Conservation (phyloP, 2,329 filamentous ascomycete species). For the Cordyceps farinosa region DNA sequence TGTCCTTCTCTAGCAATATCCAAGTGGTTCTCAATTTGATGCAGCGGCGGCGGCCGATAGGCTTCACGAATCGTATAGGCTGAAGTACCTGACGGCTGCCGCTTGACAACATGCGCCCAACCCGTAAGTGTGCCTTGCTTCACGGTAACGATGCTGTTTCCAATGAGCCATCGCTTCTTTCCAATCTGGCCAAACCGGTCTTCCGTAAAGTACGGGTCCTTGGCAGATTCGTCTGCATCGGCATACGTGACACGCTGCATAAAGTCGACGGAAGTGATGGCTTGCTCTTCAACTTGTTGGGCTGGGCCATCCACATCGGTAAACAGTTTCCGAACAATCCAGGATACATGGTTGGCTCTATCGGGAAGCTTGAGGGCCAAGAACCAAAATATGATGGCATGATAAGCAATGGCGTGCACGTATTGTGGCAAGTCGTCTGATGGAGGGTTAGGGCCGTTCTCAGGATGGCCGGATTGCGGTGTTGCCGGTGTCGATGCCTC, state of each 20-base stretch:
- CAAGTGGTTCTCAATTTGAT: constrained; percentile 48
- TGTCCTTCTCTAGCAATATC: constrained; percentile 50
- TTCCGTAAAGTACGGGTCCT: constrained; percentile 62
- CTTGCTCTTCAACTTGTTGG: constrained; percentile 82
- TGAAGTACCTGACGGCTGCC: constrained; percentile 66
- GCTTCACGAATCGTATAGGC: constrained; percentile 57
- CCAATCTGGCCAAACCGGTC: constrained; percentile 63
- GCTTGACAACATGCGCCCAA: constrained; percentile 67
- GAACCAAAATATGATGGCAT: constrained; percentile 97
- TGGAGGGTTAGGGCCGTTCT: constrained; percentile 26
- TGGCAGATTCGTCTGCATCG: constrained; percentile 73
- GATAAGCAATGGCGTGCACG: constrained; percentile 88
- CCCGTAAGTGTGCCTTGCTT: constrained; percentile 65
- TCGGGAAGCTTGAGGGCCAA: constrained; percentile 82
- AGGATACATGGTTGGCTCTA: constrained; percentile 77
- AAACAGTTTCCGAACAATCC: constrained; percentile 86
- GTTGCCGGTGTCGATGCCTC: constrained; percentile 36
- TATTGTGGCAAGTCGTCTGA: constrained; percentile 85
- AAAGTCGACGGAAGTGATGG: constrained; percentile 88
- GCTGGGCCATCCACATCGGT: constrained; percentile 67
- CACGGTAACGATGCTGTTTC: constrained; percentile 70
- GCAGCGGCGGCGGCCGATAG: constrained; percentile 55
- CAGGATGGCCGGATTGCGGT: constrained; percentile 20
- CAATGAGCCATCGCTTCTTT: constrained; percentile 68
- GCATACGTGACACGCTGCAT: constrained; percentile 87